Conservation (phyloP, 345 rosid species). For the Eucalyptus sp. region DNA sequence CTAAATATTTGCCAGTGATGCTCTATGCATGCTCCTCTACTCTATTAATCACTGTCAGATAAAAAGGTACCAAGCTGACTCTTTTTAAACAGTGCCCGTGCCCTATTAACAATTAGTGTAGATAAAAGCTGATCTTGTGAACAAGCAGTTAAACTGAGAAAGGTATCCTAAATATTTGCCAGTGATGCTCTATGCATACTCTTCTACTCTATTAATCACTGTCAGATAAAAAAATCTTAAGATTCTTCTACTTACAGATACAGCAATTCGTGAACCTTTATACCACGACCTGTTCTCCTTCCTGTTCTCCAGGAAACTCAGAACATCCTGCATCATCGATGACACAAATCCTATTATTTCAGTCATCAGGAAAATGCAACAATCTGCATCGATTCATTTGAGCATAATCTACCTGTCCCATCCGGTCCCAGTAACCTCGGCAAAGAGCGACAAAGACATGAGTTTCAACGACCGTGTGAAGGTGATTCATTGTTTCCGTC, state of each 20-base stretch:
- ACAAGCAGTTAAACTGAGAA: not conserved
- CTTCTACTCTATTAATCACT: not conserved
- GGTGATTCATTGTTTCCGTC: conserved; percentile 60
- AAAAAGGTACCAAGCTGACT: not conserved
- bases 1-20: not conserved
- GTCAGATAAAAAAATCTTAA: not conserved
- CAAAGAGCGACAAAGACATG: conserved; percentile 73
- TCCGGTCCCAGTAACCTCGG: conserved; percentile 92
- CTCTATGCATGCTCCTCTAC: not conserved
- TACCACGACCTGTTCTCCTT: conserved; percentile 97
- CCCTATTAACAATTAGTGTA: not conserved
- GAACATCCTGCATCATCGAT: conserved; percentile 46
- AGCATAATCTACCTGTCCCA: conserved; percentile 61
- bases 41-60: not conserved
- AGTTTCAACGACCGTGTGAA: conserved; percentile 64
- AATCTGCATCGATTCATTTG: not conserved
- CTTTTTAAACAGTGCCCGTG: not conserved
- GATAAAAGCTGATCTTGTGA: not conserved
- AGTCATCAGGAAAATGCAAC: not conserved
- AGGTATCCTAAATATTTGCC: not conserved
- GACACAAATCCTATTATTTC: not conserved
- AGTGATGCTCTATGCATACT: not conserved
- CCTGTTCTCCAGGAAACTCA: conserved; percentile 86
- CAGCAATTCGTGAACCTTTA: conserved; percentile 77
- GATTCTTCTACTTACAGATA: conserved; percentile 48